Evolutionary conservation across 352 stramenopile genomes (phyloP).

Genomic region (Phytophthora capsici): DNA sequence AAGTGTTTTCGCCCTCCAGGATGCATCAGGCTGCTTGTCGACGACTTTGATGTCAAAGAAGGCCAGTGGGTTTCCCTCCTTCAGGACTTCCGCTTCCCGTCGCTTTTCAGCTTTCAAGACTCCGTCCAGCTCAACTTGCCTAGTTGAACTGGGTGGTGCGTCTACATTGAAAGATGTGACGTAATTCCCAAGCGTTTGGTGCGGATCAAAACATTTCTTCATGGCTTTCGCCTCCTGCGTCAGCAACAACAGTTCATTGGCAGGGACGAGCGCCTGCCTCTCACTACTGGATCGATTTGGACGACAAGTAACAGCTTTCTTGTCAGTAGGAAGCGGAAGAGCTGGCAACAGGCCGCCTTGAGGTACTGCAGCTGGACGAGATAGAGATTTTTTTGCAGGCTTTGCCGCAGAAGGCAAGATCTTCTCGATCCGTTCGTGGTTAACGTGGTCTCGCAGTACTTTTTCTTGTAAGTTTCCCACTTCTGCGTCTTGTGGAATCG

Average conservation of each 20-base stretch:
- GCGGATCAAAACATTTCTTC: slow-evolving; percentile 22
- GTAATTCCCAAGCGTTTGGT: slow-evolving; percentile 53
- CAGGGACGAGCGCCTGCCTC: slow-evolving; percentile 44
- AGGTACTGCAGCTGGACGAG: slow-evolving; percentile 9
- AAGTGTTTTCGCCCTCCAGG: slow-evolving; percentile 16
- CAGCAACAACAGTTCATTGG: slow-evolving; percentile 68
- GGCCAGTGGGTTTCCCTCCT: slow-evolving; percentile 68
- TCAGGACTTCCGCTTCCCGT: slow-evolving; percentile 43
- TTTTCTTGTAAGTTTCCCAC: slow-evolving; percentile 69
- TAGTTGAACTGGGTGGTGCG: slow-evolving; percentile 43
- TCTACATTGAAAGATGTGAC: slow-evolving; percentile 62
- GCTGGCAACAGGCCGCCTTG: not conserved
- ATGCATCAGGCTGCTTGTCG: slow-evolving; percentile 23
- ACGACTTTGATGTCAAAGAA: slow-evolving; percentile 58
- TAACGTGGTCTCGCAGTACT: slow-evolving; percentile 50
- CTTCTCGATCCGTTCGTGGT: slow-evolving; percentile 57
- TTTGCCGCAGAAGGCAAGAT: slow-evolving; percentile 36
- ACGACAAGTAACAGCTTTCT: slow-evolving; percentile 1
- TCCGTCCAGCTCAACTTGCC: slow-evolving; percentile 36
- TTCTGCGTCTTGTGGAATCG: slow-evolving; percentile 75
- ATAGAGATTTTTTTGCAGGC: slow-evolving; percentile 6
- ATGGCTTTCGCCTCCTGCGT: slow-evolving; percentile 21
- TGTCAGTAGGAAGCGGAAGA: not conserved
- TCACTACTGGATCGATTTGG: not conserved
- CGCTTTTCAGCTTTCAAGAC: slow-evolving; percentile 45